Evolutionary conservation across 176 grass and related monocot species (phyloP), one percentile per base, ranked within the genome.

Genomic region (Paspalum vaginatum): DNA sequence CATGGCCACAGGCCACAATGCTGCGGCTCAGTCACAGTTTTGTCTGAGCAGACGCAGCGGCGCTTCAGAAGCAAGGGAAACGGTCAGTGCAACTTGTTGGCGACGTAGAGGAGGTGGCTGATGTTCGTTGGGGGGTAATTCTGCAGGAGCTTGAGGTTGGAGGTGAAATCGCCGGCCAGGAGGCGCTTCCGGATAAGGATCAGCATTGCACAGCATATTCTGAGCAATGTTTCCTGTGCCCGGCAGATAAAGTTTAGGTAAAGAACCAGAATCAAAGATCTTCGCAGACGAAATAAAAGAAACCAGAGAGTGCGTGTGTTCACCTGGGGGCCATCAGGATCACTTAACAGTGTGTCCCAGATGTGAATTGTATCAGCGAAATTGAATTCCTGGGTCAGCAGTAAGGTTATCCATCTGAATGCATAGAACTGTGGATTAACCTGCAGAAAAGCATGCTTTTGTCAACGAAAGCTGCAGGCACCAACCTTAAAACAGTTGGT

Each of bases 171-270:
- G 2, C 91, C 89, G 2, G 82, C 85, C 79, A 94, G 61, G 17
- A 97, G 87, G 41, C 89, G 89, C 77, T 84, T 97, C 51, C 91
- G 88, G 79, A 89, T 87, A 37, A 94, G 91, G 76, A 97, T 97
- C 89, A 94, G 72, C 91, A 97, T 97, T 22, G 85, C 91, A 39
- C 94, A 94, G 76, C 95, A 97, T 86, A 92, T 90, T 97, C 95
- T 88, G 39, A 98, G 92, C 85, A 98, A 77, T 67, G 95, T 94
- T 83, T 92, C 87, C 92, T 98, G 87, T 63, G 82, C 45, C 21
- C 51, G 5, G 7, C 66, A 80, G 44, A 26, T 11, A 61, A 37
- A 26, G 51, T 74, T 86, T 65, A 61, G 73, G 32, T 20, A 40
- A 46, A n/a, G 11, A 59, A 4, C 22, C 9, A 10, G 6, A 65